phyloP scores from a whole-genome alignment of 225 moss, liverwort and hornwort genomes.

The Pleurozium schreberi region DNA sequence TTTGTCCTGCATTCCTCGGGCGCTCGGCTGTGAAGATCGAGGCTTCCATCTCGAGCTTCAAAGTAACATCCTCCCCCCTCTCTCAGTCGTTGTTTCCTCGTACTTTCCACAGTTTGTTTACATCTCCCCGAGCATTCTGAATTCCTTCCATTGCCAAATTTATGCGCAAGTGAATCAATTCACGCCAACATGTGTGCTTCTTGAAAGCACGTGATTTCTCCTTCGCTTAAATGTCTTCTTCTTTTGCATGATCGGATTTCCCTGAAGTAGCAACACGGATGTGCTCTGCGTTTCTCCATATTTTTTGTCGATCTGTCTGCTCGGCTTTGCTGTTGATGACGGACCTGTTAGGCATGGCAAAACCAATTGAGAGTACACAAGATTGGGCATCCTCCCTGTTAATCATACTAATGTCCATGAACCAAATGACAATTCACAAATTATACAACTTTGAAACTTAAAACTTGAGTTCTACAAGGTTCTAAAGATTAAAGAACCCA shows the following conservation, averaged over 20 bases:
- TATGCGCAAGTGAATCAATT: not conserved
- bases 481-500: not conserved
- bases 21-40: not conserved
- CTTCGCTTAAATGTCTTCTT: not conserved
- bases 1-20: not conserved
- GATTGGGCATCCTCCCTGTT: too few relatives aligned
- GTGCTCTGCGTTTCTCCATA: not conserved
- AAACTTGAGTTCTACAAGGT: not conserved
- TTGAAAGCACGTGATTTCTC: not conserved
- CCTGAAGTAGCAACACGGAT: not conserved
- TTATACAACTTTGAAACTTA: not conserved
- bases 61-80: not conserved
- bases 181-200: not conserved
- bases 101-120: not conserved
- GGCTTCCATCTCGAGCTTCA: not conserved
- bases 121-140: not conserved
- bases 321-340: not conserved
- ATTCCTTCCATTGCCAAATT: not conserved
- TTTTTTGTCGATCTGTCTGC: not conserved
- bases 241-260: not conserved
- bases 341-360: not conserved
- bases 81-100: not conserved
- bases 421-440: not conserved
- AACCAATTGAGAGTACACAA: not conserved
- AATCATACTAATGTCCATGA: not conserved